phyloP scores from a whole-genome alignment of 2,329 filamentous ascomycete species.

The Chrysosporium keratinophilum region DNA sequence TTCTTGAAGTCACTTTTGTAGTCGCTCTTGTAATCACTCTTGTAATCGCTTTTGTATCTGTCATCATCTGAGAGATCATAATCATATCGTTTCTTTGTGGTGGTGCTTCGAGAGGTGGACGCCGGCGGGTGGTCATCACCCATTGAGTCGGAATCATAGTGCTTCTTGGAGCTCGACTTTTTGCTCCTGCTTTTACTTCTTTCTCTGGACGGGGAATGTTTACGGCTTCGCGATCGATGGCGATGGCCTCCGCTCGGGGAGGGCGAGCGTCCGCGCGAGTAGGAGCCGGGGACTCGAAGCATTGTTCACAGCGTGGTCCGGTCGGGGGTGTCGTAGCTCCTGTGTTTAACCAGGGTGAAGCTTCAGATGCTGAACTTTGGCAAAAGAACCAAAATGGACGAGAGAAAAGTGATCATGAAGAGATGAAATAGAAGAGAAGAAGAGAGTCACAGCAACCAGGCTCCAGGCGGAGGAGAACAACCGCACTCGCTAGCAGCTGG shows the following conservation, averaged over 20 bases:
- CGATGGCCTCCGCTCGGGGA: slow-evolving; percentile 34
- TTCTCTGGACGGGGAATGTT: slow-evolving; percentile 25
- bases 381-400: background rate
- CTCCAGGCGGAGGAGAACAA: background rate
- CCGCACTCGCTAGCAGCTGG: background rate
- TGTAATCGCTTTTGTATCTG: slow-evolving; percentile 2
- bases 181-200: slow-evolving; percentile 17
- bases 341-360: too few species aligned
- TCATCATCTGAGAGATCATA: slow-evolving; percentile 11
- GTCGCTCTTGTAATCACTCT: slow-evolving; percentile 1
- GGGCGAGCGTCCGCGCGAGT: slow-evolving; percentile 37
- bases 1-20: background rate
- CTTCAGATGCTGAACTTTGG: too few species aligned
- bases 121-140: slow-evolving; percentile 17
- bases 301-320: background rate
- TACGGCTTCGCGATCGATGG: slow-evolving; percentile 33
- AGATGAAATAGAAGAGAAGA: background rate
- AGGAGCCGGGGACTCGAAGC: slow-evolving; percentile 24
- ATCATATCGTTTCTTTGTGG: slow-evolving; percentile 25
- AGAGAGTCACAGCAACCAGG: background rate
- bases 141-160: slow-evolving; percentile 24
- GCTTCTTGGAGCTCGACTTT: slow-evolving; percentile 17
- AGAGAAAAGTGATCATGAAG: background rate
- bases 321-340: background rate
- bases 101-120: slow-evolving; percentile 12